Evolutionary conservation across 2,329 filamentous ascomycete genomes (phyloP).

Genomic region (Pseudodiploospora longispora): DNA sequence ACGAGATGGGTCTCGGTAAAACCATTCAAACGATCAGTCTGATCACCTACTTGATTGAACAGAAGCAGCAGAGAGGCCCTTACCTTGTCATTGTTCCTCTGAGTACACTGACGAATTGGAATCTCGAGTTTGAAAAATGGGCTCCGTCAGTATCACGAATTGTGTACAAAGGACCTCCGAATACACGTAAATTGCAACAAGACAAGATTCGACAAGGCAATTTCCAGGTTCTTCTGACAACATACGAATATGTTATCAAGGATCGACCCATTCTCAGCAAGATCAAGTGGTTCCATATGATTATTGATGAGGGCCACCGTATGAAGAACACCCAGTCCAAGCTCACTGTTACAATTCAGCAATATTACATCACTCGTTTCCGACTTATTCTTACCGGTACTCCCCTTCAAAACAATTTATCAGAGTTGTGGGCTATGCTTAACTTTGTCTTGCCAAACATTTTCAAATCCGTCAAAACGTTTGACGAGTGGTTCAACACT

Average conservation of each 20-base stretch:
- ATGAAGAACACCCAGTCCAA: constrained; percentile 99
- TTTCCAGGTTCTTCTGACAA: constrained; percentile 94
- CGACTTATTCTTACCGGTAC: constrained; percentile 96
- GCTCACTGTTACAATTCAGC: constrained; percentile 85
- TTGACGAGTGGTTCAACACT: constrained; percentile 99
- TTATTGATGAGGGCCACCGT: constrained; percentile 97
- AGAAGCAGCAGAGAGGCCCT: constrained; percentile 83
- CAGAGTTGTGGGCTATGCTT: constrained; percentile 93
- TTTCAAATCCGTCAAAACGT: constrained; percentile 98
- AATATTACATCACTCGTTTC: constrained; percentile 92
- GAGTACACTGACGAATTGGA: constrained; percentile 98
- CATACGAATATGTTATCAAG: constrained; percentile 99
- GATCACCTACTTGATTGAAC: constrained; percentile 94
- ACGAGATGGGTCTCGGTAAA: constrained; percentile 99
- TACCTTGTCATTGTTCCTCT: constrained; percentile 95
- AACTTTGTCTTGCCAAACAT: constrained; percentile 98
- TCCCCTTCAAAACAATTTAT: constrained; percentile 91
- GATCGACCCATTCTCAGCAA: constrained; percentile 91
- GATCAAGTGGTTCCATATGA: constrained; percentile 99
- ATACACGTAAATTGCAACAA: constrained; percentile 79
- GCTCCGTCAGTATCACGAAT: constrained; percentile 78
- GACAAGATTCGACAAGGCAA: constrained; percentile 88
- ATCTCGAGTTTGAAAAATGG: constrained; percentile 98
- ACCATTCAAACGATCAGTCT: constrained; percentile 98
- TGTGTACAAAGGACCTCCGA: constrained; percentile 95